Evolutionary conservation across 495 filamentous ascomycete species (phyloP), one percentile per base, ranked within the genome.

Genomic region (Geoglossum glabrum): DNA sequence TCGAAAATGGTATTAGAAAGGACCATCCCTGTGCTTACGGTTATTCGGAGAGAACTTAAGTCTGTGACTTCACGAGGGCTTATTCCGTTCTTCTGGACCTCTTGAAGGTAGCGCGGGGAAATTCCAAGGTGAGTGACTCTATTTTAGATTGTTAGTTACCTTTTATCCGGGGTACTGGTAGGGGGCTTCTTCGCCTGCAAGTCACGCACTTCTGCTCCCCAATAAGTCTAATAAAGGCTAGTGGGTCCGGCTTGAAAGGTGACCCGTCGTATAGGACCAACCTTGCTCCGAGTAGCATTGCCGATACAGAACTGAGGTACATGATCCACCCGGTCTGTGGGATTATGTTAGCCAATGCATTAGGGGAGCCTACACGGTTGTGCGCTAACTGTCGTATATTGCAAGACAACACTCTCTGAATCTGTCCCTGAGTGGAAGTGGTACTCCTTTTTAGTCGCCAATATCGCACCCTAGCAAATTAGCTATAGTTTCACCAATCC

Each of bases 21-120:
- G 0, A 88, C 84, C 86, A 89, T 89, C 13, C 85, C 86, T 4
- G 86, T 90, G 57, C 74, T 77, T 10, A 75, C 79, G 19, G 88
- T 84, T 17, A 70, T 63, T 26, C 69, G 67, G 27, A 90, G 71
- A 46, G 61, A 66, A 6, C 73, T 77, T 13, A 89, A 70, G 59
- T 88, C 81, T 23, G 74, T 71, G 10, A 82, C 70, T 26, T 80
- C 66, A 15, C 76, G 74, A 2, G 86, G 86, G 0, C 63, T 63
- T 38, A 86, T 72, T 4, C 72, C 70, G 45, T 71, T 69, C 55
- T 80, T 82, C 60, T 79, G 72, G 3, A 88, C 63, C 64, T 87
- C 84, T 59, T 82, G 73, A 61, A 90, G 69, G 74, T 80, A 90
- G 3, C 82, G 79, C 21, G 86, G 86, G 57, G 81, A 85, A 34